Base-by-base conservation (phyloP, 2,329 filamentous ascomycete genomes). In the Tolypocladium guangdongense region DNA sequence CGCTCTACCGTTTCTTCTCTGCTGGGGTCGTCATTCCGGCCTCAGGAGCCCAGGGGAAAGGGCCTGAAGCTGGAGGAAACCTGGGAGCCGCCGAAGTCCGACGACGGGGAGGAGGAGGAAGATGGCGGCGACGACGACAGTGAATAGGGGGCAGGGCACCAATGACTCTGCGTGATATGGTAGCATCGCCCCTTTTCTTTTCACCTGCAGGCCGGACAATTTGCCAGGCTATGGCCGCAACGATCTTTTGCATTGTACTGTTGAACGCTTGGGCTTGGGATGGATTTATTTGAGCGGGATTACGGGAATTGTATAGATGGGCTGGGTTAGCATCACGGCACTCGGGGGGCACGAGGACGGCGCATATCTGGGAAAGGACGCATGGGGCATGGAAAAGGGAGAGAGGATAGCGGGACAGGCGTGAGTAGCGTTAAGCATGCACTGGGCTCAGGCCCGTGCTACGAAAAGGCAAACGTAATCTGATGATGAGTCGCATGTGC, bases 41-140 rank as follows among this genome's bases (percentile, higher is more conserved):
- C 64, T 7, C 59, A 67, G 0, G 75, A 77, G 57, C 72, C 78
- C 3, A 75, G 72, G 20, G 87, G 87, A 54, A 88, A 89, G 67
- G 87, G 88, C 0, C 72, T 92, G 59, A 92, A 90, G 66, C 73
- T 93, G 4, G 88, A 92, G 68, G 87, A 91, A 66, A 87, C 87
- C 0, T 92, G 78, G 87, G 85, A 82, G 66, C 87, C 78, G 20
- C 85, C 84, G 11, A 79, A 81, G 47, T 76, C 80, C 6, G 82
- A 84, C 22, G 81, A 81, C 2, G 82, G 80, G 18, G 76, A 75
- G 0, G 76, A 77, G 0, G 74, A 74, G 0, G 75, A 78, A 0
- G 72, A 77, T 0, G 74, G 75, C 2, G 70, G 74, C 0, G 68
- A 64, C 1, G 66, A 67, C 0, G 73, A 45, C 73, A 4, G 65